Base-by-base conservation (phyloP, 2,329 filamentous ascomycete species). In the Apiospora phragmitis region DNA sequence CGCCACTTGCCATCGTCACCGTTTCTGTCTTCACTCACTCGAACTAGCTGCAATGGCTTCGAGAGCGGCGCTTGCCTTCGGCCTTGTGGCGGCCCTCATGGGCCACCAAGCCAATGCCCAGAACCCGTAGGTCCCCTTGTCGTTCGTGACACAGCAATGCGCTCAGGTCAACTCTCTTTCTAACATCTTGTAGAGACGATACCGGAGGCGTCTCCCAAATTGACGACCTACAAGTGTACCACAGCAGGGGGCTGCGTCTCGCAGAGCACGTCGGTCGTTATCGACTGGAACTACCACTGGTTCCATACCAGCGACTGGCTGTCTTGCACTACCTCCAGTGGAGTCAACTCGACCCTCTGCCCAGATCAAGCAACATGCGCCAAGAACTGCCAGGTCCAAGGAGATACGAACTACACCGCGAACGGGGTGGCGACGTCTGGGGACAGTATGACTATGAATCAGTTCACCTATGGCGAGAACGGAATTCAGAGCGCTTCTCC, bases 211-310 rank as follows among this genome's bases (percentile, higher is more conserved):
- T 85, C 87, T 72, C 85, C 85, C 45, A 73, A 80, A 41, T 75
- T 87, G 75, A 82, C 80, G 70, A 85, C 83, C 80, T 78, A 83
- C 71, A 79, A 79, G 70, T 87, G 85, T 74, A 82, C 83, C 26
- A 76, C 74, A 4, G 77, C 76, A 42, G 82, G 82, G 55, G 78
- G 78, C 49, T 87, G 85, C 75, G 81, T 79, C 6, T 78, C 78
- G 18, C 79, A 83, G 71, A 75, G 76, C 59, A 83, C 82, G 42
- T 81, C 81, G 49, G 79, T 87, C 43, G 83, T 85, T 38, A 76
- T 87, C 72, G 85, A 87, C 73, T 74, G 84, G 70, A 86, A 86
- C 77, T 87, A 85, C 84, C 83, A 85, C 69, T 87, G 85, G 85
- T 77, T 85, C 67, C 84, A 86, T 76, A 74, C 75, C 18, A 77